These are phyloP conservation scores for Pichia sp. DNA, from an alignment of 1,139 yeast species.

Conservation along the genomic window DNA sequence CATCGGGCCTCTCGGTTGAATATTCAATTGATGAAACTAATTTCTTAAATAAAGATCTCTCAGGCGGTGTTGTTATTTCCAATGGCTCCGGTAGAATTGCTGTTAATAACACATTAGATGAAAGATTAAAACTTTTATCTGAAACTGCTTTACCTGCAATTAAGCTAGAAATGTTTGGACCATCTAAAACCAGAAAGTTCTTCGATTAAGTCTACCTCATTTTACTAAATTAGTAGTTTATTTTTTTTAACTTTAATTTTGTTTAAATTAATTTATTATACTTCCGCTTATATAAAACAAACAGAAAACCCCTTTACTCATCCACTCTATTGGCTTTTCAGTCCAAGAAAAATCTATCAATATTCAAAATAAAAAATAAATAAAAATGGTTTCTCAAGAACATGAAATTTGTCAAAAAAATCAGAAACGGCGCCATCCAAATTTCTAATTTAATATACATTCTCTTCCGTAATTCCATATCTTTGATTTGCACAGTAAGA, in stretches of 20 bases:
- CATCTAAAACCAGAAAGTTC: slow-evolving; percentile 81
- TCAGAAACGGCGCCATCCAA: background rate
- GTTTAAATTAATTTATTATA: background rate
- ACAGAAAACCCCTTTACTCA: background rate
- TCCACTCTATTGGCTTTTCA: background rate
- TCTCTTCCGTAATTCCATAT: background rate
- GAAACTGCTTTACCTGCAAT: slow-evolving; percentile 89
- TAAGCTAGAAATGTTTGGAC: slow-evolving; percentile 85
- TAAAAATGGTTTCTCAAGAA: background rate
- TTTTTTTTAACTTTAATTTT: background rate
- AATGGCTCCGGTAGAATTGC: slow-evolving; percentile 78
- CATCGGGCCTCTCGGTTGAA: slow-evolving; percentile 45
- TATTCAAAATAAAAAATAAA: too few relatives aligned
- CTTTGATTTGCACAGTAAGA: too few relatives aligned
- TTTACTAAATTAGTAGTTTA: background rate
- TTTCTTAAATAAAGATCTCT: slow-evolving; percentile 52
- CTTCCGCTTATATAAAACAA: background rate
- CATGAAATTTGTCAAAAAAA: background rate
- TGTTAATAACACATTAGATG: slow-evolving; percentile 88
- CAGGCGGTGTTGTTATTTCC: slow-evolving; percentile 80
- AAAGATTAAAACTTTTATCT: slow-evolving; percentile 76
- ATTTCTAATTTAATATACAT: background rate
- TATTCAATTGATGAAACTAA: slow-evolving; percentile 49
- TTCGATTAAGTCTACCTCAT: slow-evolving; percentile 48
- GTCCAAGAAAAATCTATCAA: background rate